These are phyloP conservation scores for Marasmius sp. DNA, from an alignment of 1,284 basidiomycete species.

Conservation along the genomic window DNA sequence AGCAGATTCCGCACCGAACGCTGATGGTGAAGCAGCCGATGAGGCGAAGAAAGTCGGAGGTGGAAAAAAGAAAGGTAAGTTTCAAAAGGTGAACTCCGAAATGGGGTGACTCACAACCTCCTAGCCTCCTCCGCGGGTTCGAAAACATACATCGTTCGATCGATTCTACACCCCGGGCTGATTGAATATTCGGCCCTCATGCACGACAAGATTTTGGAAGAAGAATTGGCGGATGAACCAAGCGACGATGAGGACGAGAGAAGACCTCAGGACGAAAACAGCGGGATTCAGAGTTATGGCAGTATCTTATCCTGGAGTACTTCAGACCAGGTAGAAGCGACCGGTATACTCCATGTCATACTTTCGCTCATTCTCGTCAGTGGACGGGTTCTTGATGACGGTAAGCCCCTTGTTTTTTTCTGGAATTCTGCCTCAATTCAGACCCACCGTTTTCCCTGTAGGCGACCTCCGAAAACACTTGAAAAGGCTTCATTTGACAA, in stretches of 20 bases:
- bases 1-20: conserved; percentile 33
- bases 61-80: conserved; percentile 37
- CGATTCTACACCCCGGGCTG: conserved; percentile 52
- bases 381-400: conserved; percentile 63
- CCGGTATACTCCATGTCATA: conserved; percentile 70
- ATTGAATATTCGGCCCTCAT: conserved; percentile 58
- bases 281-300: conserved; percentile 47
- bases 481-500: conserved; percentile 58
- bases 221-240: conserved; percentile 48
- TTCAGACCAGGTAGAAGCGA: conserved; percentile 58
- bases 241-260: conserved; percentile 30
- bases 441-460: conserved; percentile 20
- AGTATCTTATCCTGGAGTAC: conserved; percentile 69
- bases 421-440: background rate
- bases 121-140: conserved; percentile 56
- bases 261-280: conserved; percentile 24
- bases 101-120: background rate
- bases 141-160: conserved; percentile 77
- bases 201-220: conserved; percentile 55
- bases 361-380: conserved; percentile 72
- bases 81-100: background rate
- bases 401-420: conserved; percentile 38
- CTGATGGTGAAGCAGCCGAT: conserved; percentile 51
- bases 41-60: conserved; percentile 40
- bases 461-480: conserved; percentile 62